These are phyloP conservation scores for Suillus decipiens DNA, from an alignment of 768 basidiomycete genomes.

Conservation along the genomic window DNA sequence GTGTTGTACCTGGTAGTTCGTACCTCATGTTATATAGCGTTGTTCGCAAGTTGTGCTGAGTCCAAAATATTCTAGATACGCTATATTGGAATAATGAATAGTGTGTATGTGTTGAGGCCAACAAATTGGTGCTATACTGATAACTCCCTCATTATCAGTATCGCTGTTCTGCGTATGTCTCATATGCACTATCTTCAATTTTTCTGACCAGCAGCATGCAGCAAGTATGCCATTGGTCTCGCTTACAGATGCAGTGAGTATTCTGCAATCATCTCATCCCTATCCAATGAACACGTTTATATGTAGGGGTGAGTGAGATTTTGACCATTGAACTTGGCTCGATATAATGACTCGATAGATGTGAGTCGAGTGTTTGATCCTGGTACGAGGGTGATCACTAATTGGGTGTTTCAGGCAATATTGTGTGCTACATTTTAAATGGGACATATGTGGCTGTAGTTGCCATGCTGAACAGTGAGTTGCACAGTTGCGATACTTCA, in stretches of 20 bases:
- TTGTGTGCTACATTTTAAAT: rapidly evolving
- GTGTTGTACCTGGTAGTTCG: too few relatives aligned
- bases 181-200: not conserved
- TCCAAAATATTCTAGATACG: too few relatives aligned
- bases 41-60: too few relatives aligned
- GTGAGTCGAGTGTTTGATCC: not conserved
- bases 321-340: not conserved
- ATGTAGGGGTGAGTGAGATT: not conserved
- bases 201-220: not conserved
- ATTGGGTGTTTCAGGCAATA: not conserved
- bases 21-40: too few relatives aligned
- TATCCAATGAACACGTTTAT: not conserved
- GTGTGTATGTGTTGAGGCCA: too few relatives aligned
- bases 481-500: not conserved
- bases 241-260: not conserved
- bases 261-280: not conserved
- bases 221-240: not conserved
- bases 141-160: not conserved
- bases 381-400: not conserved
- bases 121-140: not conserved
- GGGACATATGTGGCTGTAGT: rapidly evolving
- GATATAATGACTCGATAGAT: not conserved
- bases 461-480: not conserved
- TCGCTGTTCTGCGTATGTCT: not conserved
- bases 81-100: too few relatives aligned